These are phyloP conservation scores for Xylaria arbuscula DNA, from an alignment of 2,329 filamentous ascomycete species.

Conservation along the genomic window DNA sequence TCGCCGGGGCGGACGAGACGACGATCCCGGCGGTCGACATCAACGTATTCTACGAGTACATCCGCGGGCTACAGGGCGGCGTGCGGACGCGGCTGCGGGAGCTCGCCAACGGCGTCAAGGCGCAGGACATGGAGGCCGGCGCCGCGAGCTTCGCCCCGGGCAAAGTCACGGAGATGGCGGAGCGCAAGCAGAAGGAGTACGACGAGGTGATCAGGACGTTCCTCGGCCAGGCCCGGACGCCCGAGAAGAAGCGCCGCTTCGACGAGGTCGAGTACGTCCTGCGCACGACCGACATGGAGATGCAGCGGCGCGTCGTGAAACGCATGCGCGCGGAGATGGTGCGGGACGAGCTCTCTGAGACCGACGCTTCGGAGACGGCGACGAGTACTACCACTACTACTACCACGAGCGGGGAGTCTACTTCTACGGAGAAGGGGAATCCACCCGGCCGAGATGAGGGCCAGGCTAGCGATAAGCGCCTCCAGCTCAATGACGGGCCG, in stretches of 20 bases:
- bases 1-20: constrained; percentile 69
- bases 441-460: constrained; percentile 48
- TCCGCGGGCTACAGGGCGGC: constrained; percentile 80
- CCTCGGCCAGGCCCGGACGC: constrained; percentile 49
- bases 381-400: constrained; percentile 37
- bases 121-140: constrained; percentile 65
- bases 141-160: constrained; percentile 59
- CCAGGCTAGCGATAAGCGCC: constrained; percentile 54
- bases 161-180: constrained; percentile 53
- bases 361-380: constrained; percentile 53
- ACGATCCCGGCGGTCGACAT: constrained; percentile 77
- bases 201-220: constrained; percentile 66
- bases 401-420: constrained; percentile 38
- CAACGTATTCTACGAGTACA: constrained; percentile 77
- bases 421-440: constrained; percentile 43
- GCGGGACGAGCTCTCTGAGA: constrained; percentile 64
- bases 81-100: constrained; percentile 76
- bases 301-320: constrained; percentile 68
- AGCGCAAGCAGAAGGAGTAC: constrained; percentile 66
- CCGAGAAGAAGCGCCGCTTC: constrained; percentile 59
- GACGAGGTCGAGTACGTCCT: constrained; percentile 65
- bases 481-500: constrained; percentile 59
- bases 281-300: constrained; percentile 61
- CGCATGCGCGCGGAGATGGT: constrained; percentile 72
- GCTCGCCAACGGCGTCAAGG: constrained; percentile 70